Evolutionary conservation across 179 eudicot genomes (phyloP).

Genomic region (Vitellaria paradoxa): DNA sequence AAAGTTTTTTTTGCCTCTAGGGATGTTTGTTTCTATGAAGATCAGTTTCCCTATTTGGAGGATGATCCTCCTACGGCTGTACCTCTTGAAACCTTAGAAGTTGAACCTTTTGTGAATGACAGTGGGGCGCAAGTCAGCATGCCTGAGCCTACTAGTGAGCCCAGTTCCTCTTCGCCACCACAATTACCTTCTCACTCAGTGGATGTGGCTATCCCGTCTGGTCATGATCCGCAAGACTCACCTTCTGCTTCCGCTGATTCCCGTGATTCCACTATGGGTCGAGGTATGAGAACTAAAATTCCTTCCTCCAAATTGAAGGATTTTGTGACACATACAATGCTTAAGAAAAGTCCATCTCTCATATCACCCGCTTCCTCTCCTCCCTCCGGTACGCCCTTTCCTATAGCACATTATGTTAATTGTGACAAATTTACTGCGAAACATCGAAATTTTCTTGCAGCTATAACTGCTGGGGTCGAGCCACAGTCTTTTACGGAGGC

Average conservation of each 20-base stretch:
- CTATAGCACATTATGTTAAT: too few relatives aligned
- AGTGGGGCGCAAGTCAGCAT: not conserved
- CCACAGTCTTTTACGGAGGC: not conserved
- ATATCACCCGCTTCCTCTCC: too few relatives aligned
- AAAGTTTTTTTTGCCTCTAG: too few relatives aligned
- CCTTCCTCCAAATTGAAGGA: too few relatives aligned
- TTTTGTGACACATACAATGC: too few relatives aligned
- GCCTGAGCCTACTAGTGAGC: not conserved
- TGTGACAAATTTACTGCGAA: too few relatives aligned
- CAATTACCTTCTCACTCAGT: not conserved
- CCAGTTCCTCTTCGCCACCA: slow-evolving; percentile 10
- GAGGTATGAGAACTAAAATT: too few relatives aligned
- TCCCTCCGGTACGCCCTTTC: too few relatives aligned
- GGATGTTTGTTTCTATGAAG: too few relatives aligned
- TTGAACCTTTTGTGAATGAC: slow-evolving; percentile 1
- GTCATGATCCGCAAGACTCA: not conserved
- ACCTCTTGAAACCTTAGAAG: slow-evolving; percentile 1
- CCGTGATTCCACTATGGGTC: slow-evolving; percentile 1
- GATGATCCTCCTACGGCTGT: not conserved
- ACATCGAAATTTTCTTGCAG: not conserved
- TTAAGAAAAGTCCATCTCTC: too few relatives aligned
- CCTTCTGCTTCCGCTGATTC: slow-evolving; percentile 3
- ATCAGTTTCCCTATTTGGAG: not conserved
- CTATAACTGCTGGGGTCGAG: not conserved
- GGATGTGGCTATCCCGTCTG: slow-evolving; percentile 3